phyloP scores from a whole-genome alignment of 202 grass and related monocot genomes.

The Zoysia matrella region DNA sequence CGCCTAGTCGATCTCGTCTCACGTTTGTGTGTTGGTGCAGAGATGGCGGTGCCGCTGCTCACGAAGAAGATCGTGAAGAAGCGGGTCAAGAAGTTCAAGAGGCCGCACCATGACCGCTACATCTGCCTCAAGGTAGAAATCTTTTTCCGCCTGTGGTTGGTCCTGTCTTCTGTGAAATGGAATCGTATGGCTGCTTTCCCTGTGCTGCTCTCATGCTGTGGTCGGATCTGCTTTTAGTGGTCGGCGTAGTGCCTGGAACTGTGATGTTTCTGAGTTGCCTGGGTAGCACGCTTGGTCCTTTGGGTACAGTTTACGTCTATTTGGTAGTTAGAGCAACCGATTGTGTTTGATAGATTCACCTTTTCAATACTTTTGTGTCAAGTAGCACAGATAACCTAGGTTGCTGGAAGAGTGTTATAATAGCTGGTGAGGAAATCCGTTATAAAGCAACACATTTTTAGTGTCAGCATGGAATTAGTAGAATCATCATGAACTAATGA shows the following conservation, averaged over 20 bases:
- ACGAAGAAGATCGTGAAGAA: no score
- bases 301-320: no score
- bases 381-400: neutral
- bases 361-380: neutral
- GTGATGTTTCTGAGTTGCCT: neutral
- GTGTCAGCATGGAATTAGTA: no score
- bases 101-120: no score
- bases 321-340: neutral
- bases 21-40: neutral
- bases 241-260: neutral
- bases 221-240: neutral
- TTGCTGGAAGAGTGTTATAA: neutral
- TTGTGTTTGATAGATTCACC: neutral
- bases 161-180: neutral
- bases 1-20: neutral
- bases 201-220: neutral
- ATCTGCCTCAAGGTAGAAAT: conserved; percentile 50
- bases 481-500: no score
- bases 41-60: conserved; percentile 66
- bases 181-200: neutral
- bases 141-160: neutral
- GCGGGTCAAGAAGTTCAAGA: no score
- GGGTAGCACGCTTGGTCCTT: neutral
- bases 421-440: neutral
- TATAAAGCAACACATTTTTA: no score